Conservation (phyloP, 2,329 filamentous ascomycete genomes). For the Fusarium circinatum region DNA sequence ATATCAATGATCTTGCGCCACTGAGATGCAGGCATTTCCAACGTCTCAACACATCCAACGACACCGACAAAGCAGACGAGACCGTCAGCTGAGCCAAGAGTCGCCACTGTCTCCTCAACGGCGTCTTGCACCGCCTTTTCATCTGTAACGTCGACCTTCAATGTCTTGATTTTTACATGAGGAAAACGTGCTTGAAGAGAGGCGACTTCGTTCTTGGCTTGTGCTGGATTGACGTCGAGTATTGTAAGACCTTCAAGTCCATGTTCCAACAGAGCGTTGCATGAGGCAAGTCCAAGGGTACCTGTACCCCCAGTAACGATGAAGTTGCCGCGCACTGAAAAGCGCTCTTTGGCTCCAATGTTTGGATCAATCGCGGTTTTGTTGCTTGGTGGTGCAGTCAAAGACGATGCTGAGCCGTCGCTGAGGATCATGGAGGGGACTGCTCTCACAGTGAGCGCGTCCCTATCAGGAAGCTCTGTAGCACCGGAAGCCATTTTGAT, state of each 20-base stretch:
- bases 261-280: not conserved
- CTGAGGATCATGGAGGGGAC: not conserved
- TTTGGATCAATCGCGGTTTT: not conserved
- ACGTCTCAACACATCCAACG: not conserved
- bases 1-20: not conserved
- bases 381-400: not conserved
- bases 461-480: not conserved
- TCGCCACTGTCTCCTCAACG: not conserved
- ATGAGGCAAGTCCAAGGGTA: not conserved
- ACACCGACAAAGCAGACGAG: not conserved
- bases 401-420: not conserved
- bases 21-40: not conserved
- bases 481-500: not conserved
- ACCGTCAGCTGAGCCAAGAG: not conserved
- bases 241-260: not conserved
- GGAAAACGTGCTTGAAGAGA: not conserved
- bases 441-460: not conserved
- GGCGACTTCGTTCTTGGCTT: not conserved
- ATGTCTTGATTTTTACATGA: accelerated
- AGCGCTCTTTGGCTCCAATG: not conserved
- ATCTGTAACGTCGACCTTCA: not conserved
- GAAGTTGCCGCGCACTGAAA: not conserved
- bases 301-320: not conserved
- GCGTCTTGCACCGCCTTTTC: not conserved
- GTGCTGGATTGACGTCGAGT: not conserved